These are phyloP conservation scores for Fagopyrum tataricum DNA, from an alignment of 148 eudicot genomes.

Conservation along the genomic window DNA sequence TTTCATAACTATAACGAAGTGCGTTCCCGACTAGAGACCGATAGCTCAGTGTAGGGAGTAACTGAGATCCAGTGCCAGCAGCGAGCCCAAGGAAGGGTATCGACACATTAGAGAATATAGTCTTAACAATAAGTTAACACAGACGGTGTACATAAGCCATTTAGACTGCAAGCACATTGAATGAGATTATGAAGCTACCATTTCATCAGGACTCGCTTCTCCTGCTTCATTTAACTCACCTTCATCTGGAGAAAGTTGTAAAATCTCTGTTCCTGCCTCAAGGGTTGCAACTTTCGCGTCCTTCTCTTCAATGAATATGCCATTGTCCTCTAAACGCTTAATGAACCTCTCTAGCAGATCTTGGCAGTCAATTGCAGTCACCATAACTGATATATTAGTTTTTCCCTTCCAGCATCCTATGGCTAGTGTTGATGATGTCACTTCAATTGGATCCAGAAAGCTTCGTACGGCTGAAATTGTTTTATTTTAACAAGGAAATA, in stretches of 20 bases:
- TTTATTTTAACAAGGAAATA: neutral
- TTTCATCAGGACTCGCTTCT: slow-evolving; percentile 8
- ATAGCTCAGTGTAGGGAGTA: neutral
- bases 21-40: too few relatives aligned
- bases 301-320: slow-evolving; percentile 9
- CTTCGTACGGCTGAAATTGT: slow-evolving; percentile 31
- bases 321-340: slow-evolving; percentile 22
- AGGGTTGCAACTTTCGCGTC: neutral
- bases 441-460: slow-evolving; percentile 22
- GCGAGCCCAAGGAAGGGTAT: neutral
- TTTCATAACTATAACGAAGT: neutral
- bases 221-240: neutral
- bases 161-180: neutral
- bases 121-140: neutral
- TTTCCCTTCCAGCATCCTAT: slow-evolving; percentile 97
- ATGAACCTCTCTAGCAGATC: slow-evolving; percentile 81
- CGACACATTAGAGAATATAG: neutral
- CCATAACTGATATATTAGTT: slow-evolving; percentile 72
- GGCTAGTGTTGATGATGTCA: slow-evolving; percentile 56
- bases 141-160: neutral
- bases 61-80: neutral
- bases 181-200: neutral
- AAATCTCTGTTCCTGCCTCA: neutral
- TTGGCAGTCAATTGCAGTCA: slow-evolving; percentile 72
- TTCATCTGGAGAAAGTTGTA: neutral